phyloP scores from a whole-genome alignment of 331 rosid species.

The Quercus tomentella region DNA sequence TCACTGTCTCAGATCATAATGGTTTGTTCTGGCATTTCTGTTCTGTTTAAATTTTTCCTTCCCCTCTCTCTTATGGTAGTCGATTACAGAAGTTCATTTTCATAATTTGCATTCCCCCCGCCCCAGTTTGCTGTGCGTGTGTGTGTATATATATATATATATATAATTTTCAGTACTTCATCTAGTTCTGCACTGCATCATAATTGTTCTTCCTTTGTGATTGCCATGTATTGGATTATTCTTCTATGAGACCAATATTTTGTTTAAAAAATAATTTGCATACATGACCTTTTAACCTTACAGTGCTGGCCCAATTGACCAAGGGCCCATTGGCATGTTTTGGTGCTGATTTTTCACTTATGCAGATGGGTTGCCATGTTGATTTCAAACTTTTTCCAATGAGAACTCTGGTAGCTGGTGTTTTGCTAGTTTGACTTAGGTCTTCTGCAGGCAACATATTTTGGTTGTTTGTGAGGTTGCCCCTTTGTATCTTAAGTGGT shows the following conservation, averaged over 20 bases:
- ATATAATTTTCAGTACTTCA: no score
- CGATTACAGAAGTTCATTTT: background rate
- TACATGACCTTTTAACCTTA: background rate
- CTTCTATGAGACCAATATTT: no score
- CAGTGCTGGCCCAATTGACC: background rate
- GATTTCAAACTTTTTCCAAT: background rate
- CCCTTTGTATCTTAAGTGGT: background rate
- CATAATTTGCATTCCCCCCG: no score
- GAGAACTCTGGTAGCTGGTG: background rate
- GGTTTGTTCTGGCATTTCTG: conserved; percentile 44
- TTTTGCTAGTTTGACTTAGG: background rate
- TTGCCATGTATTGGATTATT: no score
- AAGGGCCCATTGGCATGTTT: background rate
- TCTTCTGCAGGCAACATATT: background rate
- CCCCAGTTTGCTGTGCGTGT: no score
- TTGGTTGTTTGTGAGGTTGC: background rate
- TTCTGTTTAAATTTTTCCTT: background rate
- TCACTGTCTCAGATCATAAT: conserved; percentile 84
- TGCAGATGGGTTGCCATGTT: background rate
- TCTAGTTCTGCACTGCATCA: no score
- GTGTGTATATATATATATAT: no score
- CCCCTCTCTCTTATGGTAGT: conserved; percentile 3
- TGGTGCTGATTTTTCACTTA: background rate
- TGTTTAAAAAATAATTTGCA: no score
- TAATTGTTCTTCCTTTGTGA: no score